A percentile compares a stretch with the other conserved stretches of the same genome.
These are phyloP conservation scores for Backusella westeae DNA, from an alignment of 192 early-diverging fungal genomes.

Conservation along the genomic window DNA sequence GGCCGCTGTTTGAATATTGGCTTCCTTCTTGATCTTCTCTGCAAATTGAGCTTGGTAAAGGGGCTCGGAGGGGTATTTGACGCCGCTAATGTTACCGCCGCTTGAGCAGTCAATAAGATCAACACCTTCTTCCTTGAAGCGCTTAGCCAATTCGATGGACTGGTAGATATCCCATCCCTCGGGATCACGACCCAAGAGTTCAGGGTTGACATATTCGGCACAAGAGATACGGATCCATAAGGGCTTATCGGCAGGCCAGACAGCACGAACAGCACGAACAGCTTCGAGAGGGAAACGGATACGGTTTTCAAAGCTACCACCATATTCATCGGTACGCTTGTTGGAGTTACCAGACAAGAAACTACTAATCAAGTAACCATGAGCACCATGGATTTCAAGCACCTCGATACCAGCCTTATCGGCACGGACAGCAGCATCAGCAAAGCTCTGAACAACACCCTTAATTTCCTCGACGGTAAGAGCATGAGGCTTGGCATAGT, in stretches of 20 bases:
- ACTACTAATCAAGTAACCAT: slow-evolving; percentile 80
- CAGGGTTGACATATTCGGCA: slow-evolving; percentile 64
- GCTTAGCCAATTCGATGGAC: slow-evolving; percentile 55
- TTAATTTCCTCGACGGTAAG: slow-evolving; percentile 54
- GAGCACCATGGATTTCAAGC: slow-evolving; percentile 59
- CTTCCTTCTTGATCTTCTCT: slow-evolving; percentile 54
- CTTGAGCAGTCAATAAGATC: slow-evolving; percentile 84
- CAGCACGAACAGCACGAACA: slow-evolving; percentile 51
- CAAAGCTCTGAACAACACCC: slow-evolving; percentile 59
- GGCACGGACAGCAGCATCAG: slow-evolving; percentile 64
- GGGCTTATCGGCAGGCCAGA: slow-evolving; percentile 79
- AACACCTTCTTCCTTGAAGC: slow-evolving; percentile 65
- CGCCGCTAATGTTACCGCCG: slow-evolving; percentile 55
- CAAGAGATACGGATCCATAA: slow-evolving; percentile 81
- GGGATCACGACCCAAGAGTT: slow-evolving; percentile 33
- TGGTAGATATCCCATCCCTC: slow-evolving; percentile 77
- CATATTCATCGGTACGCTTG: slow-evolving; percentile 86
- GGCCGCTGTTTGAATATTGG: slow-evolving; percentile 54
- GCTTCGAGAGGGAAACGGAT: slow-evolving; percentile 73
- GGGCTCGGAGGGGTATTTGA: slow-evolving; percentile 13
- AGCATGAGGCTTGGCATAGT: slow-evolving; percentile 17
- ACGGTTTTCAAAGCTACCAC: slow-evolving; percentile 89
- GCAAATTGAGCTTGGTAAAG: slow-evolving; percentile 79
- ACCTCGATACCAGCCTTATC: slow-evolving; percentile 57
- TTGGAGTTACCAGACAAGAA: slow-evolving; percentile 85